Conservation (phyloP, 1,284 basidiomycete genomes). For the Ganoderma meredithae region DNA sequence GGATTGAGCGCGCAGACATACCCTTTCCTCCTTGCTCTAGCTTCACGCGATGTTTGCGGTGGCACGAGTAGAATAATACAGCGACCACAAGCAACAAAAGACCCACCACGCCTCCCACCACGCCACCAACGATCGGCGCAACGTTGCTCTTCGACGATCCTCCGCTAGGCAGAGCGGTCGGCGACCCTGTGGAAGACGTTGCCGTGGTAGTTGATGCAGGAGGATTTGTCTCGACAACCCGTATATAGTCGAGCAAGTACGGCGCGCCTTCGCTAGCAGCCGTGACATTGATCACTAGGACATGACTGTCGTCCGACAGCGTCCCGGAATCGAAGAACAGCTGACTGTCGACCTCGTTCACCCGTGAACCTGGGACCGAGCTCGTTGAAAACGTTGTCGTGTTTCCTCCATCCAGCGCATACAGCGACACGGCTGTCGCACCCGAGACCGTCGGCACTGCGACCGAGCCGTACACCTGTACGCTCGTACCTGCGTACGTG, state of each 20-base stretch:
- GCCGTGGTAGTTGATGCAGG: slow-evolving; percentile 7
- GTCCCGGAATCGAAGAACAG: slow-evolving; percentile 24
- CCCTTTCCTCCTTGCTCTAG: slow-evolving; percentile 16
- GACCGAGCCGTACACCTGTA: slow-evolving; percentile 22
- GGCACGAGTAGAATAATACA: slow-evolving; percentile 22
- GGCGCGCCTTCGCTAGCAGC: slow-evolving; percentile 19
- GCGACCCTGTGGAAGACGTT: slow-evolving; percentile 6
- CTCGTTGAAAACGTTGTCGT: slow-evolving; percentile 17
- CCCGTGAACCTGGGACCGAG: slow-evolving; percentile 8
- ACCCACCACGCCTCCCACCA: slow-evolving; percentile 19
- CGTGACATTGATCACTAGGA: slow-evolving; percentile 21
- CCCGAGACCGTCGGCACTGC: slow-evolving; percentile 18
- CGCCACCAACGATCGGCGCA: slow-evolving; percentile 24
- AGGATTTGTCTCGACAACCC: slow-evolving; percentile 17
- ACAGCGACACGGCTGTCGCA: slow-evolving; percentile 17
- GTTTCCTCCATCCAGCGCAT: slow-evolving; percentile 17
- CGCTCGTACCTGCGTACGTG: slow-evolving; percentile 18
- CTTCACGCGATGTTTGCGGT: slow-evolving; percentile 22
- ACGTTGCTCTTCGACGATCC: slow-evolving; percentile 17
- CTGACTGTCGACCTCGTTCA: slow-evolving; percentile 17
- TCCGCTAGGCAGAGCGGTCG: not conserved
- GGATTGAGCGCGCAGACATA: slow-evolving; percentile 1
- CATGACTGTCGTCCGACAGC: slow-evolving; percentile 15
- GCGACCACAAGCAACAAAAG: slow-evolving; percentile 16
- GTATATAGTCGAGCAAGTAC: slow-evolving; percentile 24